Evolutionary conservation across 106 monocot species (phyloP), one percentile per base, ranked within the genome.

Genomic region (Acorus calamus): DNA sequence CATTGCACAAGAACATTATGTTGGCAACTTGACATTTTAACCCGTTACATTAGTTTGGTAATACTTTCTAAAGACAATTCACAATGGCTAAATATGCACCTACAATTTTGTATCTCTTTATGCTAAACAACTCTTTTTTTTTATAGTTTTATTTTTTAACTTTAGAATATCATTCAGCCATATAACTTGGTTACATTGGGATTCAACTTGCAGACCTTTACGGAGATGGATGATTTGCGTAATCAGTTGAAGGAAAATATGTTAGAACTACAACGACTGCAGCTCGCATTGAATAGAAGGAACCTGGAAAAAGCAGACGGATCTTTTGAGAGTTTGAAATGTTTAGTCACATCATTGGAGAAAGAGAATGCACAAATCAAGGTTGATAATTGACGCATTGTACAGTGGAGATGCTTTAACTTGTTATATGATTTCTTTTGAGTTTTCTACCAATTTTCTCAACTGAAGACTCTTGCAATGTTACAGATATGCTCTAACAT

Each of bases 301-400:
- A 59, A 66, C 6, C 57, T 59, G 57, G 66, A 76, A 65, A 68
- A 78, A 59, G 60, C 52, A 50, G 62, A 77, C 60, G 81, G 73
- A 62, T 73, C 89, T n/a, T 13, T 84, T 3, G 69, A 76, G 50
- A 73, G 55, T 69, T 69, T 84, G 49, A 86, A 66, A 73, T 63
- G 4, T 44, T 44, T 46, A 50, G 50, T 89, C 14, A 49, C 41
- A 63, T 57, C 47, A 58, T 69, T 90, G 55, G 68, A 77, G 72
- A 79, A 82, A 60, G 89, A 94, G 52, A 87, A 89, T 62, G 60
- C 66, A 5, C 55, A 59, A 42, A 66, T 90, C 59, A 89, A 84
- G 94, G 94, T 90, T 60, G 60, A 10, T 63, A 13, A 54, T 12
- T 14, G n/a, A 6, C 14, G 3, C 28, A 62, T 60, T 44, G 14